Evolutionary conservation across 1,139 yeast genomes (phyloP).

Genomic region (Sugiyamaella grinbergsii): DNA sequence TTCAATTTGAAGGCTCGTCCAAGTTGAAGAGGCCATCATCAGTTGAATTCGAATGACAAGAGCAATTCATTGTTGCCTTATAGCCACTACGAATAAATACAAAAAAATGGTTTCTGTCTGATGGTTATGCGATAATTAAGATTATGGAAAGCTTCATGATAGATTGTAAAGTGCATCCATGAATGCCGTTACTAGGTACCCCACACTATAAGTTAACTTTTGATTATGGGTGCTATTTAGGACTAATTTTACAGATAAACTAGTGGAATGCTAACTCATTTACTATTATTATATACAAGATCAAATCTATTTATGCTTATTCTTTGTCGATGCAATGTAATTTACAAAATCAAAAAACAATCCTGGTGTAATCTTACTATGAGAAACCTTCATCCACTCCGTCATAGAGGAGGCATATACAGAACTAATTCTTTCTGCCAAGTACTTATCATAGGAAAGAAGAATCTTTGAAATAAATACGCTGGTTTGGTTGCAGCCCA

Average conservation of each 20-base stretch:
- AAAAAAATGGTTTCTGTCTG: not conserved
- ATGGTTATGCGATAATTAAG: not conserved
- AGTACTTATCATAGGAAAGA: constrained; percentile 30
- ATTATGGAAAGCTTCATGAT: constrained; percentile 1
- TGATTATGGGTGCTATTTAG: no score
- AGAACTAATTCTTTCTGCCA: constrained; percentile 48
- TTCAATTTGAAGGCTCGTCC: constrained; percentile 6
- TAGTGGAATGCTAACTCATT: not conserved
- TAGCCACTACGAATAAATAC: constrained; percentile 2
- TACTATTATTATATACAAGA: constrained; percentile 1
- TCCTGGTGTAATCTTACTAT: constrained; percentile 57
- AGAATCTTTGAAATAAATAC: constrained; percentile 64
- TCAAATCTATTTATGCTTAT: constrained; percentile 20
- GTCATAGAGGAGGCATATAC: constrained; percentile 60
- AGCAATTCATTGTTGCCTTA: no score
- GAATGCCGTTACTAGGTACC: no score
- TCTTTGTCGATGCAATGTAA: constrained; percentile 61
- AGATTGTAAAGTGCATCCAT: no score
- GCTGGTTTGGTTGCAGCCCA: constrained; percentile 63
- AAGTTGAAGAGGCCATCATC: not conserved
- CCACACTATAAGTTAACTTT: no score
- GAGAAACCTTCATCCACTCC: constrained; percentile 56
- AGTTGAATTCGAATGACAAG: no score
- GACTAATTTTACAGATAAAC: not conserved
- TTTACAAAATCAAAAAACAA: constrained; percentile 78